Percentiles rank a stretch among this genome's conserved stretches.
Evolutionary conservation across 2,329 filamentous ascomycete species (phyloP).

Genomic region (Fusarium verticillioides): DNA sequence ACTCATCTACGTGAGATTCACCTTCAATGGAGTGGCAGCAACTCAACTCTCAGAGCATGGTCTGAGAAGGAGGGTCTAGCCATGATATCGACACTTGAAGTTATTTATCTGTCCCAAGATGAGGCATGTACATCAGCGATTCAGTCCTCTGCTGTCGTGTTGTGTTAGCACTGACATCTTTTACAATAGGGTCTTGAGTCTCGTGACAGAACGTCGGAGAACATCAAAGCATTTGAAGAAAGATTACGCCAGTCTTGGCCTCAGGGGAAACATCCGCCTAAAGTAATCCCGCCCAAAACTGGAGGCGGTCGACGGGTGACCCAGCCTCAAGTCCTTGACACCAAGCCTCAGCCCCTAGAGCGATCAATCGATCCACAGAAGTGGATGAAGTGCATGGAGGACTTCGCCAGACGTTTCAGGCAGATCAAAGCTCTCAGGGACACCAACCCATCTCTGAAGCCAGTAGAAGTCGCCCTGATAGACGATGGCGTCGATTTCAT

Average conservation of each 20-base stretch:
- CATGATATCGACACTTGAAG: background rate
- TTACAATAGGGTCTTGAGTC: background rate
- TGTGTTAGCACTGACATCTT: too few species aligned
- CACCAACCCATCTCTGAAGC: background rate
- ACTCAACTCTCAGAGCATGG: slow-evolving; percentile 9
- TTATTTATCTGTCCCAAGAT: background rate
- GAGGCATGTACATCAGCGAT: too few species aligned
- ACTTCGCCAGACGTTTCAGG: background rate
- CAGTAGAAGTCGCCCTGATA: background rate
- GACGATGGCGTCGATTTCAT: background rate
- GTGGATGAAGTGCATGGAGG: background rate
- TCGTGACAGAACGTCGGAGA: background rate
- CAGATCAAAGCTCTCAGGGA: background rate
- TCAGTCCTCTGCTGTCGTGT: too few species aligned
- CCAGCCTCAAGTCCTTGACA: background rate
- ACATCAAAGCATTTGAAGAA: background rate
- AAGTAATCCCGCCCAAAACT: too few species aligned
- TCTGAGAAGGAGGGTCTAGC: slow-evolving; percentile 14
- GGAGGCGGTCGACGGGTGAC: too few species aligned
- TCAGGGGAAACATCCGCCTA: too few species aligned
- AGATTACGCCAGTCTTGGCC: background rate
- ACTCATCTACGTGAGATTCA: slow-evolving; percentile 4
- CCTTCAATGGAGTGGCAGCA: slow-evolving; percentile 23
- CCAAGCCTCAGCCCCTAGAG: background rate
- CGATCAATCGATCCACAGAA: background rate